A percentile compares a stretch with the other conserved stretches of the same genome.
Conservation (phyloP, 2,329 filamentous ascomycete genomes). For the Curvularia sp. region DNA sequence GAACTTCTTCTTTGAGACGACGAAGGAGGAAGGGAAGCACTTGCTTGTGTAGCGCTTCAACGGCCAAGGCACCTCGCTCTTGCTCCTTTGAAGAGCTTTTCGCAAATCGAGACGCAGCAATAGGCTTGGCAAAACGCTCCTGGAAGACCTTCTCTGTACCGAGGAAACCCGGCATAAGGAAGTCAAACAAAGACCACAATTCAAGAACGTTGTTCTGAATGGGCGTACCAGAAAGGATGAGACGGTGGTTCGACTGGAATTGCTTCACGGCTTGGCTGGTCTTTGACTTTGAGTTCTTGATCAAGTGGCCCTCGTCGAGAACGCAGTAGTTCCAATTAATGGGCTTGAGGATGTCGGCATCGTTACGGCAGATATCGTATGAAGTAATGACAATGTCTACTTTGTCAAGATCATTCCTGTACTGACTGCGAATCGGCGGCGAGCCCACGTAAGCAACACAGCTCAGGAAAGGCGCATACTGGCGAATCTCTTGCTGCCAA, state of each 20-base stretch:
- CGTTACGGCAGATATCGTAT: constrained; percentile 97
- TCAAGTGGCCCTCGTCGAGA: constrained; percentile 94
- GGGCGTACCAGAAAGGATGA: constrained; percentile 95
- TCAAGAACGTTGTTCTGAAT: constrained; percentile 98
- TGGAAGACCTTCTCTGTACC: constrained; percentile 97
- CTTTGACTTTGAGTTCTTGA: constrained; percentile 98
- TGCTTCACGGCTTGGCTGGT: constrained; percentile 92
- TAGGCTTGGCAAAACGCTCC: constrained; percentile 93
- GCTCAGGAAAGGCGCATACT: constrained; percentile 91
- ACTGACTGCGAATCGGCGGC: constrained; percentile 76
- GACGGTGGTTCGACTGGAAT: constrained; percentile 86
- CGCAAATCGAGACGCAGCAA: constrained; percentile 90
- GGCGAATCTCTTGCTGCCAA: constrained; percentile 97
- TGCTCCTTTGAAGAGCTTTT: constrained; percentile 99
- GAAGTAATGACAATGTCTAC: constrained; percentile 97
- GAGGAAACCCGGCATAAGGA: constrained; percentile 97
- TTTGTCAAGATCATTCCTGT: constrained; percentile 72
- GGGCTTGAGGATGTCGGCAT: constrained; percentile 81
- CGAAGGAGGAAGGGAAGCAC: constrained; percentile 95
- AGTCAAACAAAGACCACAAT: constrained; percentile 97
- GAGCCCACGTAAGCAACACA: constrained; percentile 92
- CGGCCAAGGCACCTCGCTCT: constrained; percentile 92
- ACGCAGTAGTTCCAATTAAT: constrained; percentile 98
- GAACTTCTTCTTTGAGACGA: constrained; percentile 94
- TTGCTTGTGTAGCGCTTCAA: constrained; percentile 98